phyloP scores from a whole-genome alignment of 805 yeast species.

The Saccharomycopsis malanga region DNA sequence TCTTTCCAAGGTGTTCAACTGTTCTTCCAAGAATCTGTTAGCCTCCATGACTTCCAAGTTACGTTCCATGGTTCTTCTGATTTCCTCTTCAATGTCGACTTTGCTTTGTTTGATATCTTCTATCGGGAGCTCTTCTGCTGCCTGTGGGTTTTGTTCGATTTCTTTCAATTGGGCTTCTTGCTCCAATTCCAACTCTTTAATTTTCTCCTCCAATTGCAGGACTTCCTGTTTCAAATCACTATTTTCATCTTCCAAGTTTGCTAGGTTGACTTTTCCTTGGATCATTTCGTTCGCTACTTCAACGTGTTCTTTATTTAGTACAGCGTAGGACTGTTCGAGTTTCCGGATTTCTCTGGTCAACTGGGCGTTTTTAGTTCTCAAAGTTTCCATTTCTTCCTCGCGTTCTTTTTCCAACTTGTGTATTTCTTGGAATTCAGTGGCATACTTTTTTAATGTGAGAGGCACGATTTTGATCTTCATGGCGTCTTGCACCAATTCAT shows the following conservation, averaged over 20 bases:
- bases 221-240: conserved; percentile 47
- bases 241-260: conserved; percentile 71
- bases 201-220: conserved; percentile 38
- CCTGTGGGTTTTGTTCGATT: conserved; percentile 7
- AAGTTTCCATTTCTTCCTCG: conserved; percentile 50
- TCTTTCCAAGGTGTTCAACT: conserved; percentile 14
- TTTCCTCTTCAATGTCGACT: conserved; percentile 40
- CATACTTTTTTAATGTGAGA: conserved; percentile 59
- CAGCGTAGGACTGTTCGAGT: conserved; percentile 61
- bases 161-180: conserved; percentile 24
- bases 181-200: conserved; percentile 32
- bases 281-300: conserved; percentile 85
- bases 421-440: conserved; percentile 67
- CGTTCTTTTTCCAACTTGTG: conserved; percentile 59
- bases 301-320: conserved; percentile 75
- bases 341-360: conserved; percentile 66
- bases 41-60: conserved; percentile 61
- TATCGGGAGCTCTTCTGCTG: background rate
- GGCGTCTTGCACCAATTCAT: conserved; percentile 72
- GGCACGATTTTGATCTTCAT: conserved; percentile 70
- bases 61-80: conserved; percentile 52
- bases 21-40: conserved; percentile 49
- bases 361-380: conserved; percentile 61
- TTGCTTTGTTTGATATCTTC: conserved; percentile 31
- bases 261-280: conserved; percentile 65